A percentile compares a stretch with the other conserved stretches of the same genome.
Evolutionary conservation across 805 yeast species (phyloP).

Genomic region (Lipomyces starkeyi): DNA sequence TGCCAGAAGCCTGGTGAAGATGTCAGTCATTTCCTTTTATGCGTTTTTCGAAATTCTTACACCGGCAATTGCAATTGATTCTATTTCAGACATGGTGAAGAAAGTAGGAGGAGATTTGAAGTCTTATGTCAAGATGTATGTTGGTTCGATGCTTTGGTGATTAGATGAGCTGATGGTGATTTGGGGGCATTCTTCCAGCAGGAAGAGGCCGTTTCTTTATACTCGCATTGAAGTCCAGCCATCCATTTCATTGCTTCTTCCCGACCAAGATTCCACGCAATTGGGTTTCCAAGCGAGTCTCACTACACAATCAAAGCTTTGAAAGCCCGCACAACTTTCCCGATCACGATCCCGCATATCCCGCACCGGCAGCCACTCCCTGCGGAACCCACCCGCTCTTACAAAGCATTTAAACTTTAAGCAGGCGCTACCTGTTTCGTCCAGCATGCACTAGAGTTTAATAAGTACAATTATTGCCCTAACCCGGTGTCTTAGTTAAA

Average conservation of each 20-base stretch:
- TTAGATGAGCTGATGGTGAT: neutral
- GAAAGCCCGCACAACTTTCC: neutral
- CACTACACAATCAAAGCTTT: too few species aligned
- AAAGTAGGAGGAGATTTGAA: neutral
- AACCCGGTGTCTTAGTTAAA: too few species aligned
- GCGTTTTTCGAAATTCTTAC: neutral
- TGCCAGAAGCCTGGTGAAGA: conserved; percentile 2
- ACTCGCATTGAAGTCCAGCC: neutral
- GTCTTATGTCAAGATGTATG: neutral
- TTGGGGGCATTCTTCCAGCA: neutral
- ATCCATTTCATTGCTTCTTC: neutral
- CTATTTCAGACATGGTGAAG: neutral
- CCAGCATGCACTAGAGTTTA: too few species aligned
- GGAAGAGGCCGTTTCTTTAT: neutral
- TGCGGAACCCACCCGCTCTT: conserved; percentile 1
- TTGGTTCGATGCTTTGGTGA: neutral
- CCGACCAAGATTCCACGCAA: neutral
- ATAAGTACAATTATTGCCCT: too few species aligned
- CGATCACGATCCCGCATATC: neutral
- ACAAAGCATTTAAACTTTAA: too few species aligned
- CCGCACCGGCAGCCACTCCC: neutral
- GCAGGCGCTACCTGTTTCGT: too few species aligned
- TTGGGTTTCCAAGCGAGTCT: neutral
- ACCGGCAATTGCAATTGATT: neutral
- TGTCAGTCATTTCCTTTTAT: neutral